These are phyloP conservation scores for Fomitopsis palustris DNA, from an alignment of 1,284 basidiomycete species.

Conservation along the genomic window DNA sequence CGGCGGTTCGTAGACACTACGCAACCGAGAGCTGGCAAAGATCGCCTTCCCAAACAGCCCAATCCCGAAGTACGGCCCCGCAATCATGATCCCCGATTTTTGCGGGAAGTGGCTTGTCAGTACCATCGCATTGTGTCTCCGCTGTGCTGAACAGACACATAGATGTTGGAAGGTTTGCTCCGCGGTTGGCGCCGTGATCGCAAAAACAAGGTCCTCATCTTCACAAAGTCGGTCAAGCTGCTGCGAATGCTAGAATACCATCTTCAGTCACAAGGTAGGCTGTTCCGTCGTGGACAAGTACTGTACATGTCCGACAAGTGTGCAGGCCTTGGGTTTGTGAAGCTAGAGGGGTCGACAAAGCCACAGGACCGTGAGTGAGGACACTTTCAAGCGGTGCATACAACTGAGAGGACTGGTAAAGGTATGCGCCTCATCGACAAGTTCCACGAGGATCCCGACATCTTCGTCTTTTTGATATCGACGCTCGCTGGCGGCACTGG, in stretches of 20 bases:
- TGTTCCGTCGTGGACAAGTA: slow-evolving; percentile 2
- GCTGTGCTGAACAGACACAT: slow-evolving; percentile 1
- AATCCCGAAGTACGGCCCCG: slow-evolving; percentile 56
- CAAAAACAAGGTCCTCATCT: slow-evolving; percentile 79
- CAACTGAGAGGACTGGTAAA: slow-evolving; percentile 26
- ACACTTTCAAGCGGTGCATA: too few species aligned
- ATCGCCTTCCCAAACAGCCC: slow-evolving; percentile 52
- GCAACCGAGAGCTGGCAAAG: slow-evolving; percentile 57
- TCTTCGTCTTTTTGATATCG: slow-evolving; percentile 79
- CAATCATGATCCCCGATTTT: slow-evolving; percentile 56
- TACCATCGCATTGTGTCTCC: slow-evolving; percentile 4
- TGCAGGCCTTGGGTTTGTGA: slow-evolving; percentile 61
- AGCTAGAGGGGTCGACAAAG: slow-evolving; percentile 71
- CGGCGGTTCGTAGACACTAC: slow-evolving; percentile 37
- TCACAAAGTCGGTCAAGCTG: slow-evolving; percentile 83
- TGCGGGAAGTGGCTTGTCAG: slow-evolving; percentile 85
- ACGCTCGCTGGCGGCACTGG: slow-evolving; percentile 78
- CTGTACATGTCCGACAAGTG: background rate
- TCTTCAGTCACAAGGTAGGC: slow-evolving; percentile 48
- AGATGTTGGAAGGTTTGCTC: slow-evolving; percentile 68
- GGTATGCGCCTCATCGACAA: slow-evolving; percentile 81
- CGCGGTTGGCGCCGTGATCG: slow-evolving; percentile 59
- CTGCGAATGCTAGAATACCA: slow-evolving; percentile 77
- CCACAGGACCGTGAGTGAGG: slow-evolving; percentile 54
- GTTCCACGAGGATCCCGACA: slow-evolving; percentile 72